These are phyloP conservation scores for Apiospora arundinis DNA, from an alignment of 2,329 filamentous ascomycete genomes.

Conservation along the genomic window DNA sequence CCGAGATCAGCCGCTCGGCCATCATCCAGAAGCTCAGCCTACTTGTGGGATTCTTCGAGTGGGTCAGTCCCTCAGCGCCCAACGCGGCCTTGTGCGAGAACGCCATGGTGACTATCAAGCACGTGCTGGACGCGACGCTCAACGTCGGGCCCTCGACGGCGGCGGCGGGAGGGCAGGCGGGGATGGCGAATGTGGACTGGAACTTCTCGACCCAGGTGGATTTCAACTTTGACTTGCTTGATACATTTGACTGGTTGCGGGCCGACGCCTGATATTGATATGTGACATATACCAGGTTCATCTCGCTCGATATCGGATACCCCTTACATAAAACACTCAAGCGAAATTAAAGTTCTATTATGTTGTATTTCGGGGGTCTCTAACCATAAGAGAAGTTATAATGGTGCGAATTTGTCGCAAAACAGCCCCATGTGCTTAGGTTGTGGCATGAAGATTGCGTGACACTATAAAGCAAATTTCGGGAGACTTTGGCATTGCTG, in stretches of 20 bases:
- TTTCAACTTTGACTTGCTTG: slow-evolving; percentile 55
- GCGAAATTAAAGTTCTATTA: too few relatives aligned
- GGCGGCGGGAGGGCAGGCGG: slow-evolving; percentile 22
- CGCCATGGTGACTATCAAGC: slow-evolving; percentile 55
- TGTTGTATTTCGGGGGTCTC: too few relatives aligned
- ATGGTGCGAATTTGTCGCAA: too few relatives aligned
- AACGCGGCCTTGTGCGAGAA: slow-evolving; percentile 55
- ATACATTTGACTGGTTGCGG: slow-evolving; percentile 57
- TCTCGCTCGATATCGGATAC: neutral
- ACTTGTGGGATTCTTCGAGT: slow-evolving; percentile 57
- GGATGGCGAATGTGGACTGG: slow-evolving; percentile 41
- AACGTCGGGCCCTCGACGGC: slow-evolving; percentile 41
- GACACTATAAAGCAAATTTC: too few relatives aligned
- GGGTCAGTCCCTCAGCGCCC: slow-evolving; percentile 54
- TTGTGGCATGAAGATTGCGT: too few relatives aligned
- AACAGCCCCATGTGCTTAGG: too few relatives aligned
- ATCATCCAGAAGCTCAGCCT: slow-evolving; percentile 60
- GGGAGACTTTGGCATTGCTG: too few relatives aligned
- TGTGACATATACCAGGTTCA: neutral
- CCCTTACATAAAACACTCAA: too few relatives aligned
- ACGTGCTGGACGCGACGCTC: slow-evolving; percentile 56
- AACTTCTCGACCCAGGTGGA: slow-evolving; percentile 41
- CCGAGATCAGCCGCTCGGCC: slow-evolving; percentile 50
- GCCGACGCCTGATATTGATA: slow-evolving; percentile 28
- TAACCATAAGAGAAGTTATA: too few relatives aligned